Evolutionary conservation across 2,329 filamentous ascomycete species (phyloP).

Genomic region (Zymoseptoria ardabiliae): DNA sequence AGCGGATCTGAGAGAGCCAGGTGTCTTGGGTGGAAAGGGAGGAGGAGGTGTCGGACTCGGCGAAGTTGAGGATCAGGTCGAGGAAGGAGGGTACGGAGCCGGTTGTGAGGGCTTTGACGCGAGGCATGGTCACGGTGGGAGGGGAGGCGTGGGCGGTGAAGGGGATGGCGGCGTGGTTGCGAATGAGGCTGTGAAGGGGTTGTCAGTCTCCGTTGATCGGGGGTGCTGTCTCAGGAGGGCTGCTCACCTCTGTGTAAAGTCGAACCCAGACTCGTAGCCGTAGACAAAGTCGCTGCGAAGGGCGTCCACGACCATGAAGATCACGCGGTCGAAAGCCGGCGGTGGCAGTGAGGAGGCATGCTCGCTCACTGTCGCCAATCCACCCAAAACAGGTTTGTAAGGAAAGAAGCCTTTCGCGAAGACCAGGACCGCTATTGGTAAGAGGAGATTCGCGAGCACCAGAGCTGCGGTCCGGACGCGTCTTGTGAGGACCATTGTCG

Average conservation of each 20-base stretch:
- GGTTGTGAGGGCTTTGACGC: constrained; percentile 93
- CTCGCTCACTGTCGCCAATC: constrained; percentile 52
- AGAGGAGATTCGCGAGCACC: constrained; percentile 62
- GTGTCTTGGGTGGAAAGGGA: constrained; percentile 84
- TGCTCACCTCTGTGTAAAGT: constrained; percentile 74
- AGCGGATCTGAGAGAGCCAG: constrained; percentile 89
- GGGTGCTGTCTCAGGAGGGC: neutral
- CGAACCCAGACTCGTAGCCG: constrained; percentile 68
- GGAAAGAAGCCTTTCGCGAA: constrained; percentile 95
- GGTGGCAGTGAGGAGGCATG: constrained; percentile 40
- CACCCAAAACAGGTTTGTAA: constrained; percentile 88
- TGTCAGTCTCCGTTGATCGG: constrained; percentile 2
- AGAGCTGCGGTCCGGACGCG: constrained; percentile 39
- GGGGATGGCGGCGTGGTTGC: constrained; percentile 73
- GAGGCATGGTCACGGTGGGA: constrained; percentile 96
- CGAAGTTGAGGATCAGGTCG: constrained; percentile 92
- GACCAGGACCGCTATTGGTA: constrained; percentile 58
- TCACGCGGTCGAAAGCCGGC: constrained; percentile 75
- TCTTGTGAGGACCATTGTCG: constrained; percentile 14
- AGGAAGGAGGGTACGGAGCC: constrained; percentile 97
- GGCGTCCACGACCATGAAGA: constrained; percentile 98
- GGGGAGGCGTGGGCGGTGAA: constrained; percentile 96
- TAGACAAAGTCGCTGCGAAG: constrained; percentile 94
- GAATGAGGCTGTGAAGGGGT: constrained; percentile 62
- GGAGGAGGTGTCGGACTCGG: constrained; percentile 86